Evolutionary conservation across 2,329 filamentous ascomycete genomes (phyloP), one percentile per base, ranked within the genome.

Genomic region (Venturia carpophila): DNA sequence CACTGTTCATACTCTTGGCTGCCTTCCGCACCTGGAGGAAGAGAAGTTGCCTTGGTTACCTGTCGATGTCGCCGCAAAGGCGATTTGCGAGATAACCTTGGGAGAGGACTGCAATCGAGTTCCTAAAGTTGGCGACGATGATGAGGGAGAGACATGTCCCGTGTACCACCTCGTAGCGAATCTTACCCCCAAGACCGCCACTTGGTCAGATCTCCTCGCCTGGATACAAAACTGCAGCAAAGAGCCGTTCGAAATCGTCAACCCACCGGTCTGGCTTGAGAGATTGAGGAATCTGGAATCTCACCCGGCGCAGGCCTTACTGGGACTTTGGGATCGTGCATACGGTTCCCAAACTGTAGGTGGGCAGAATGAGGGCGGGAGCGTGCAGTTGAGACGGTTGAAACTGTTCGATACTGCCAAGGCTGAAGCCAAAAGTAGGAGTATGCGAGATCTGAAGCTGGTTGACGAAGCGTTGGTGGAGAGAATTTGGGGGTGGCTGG

Each of bases 1-100:
- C 62, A 75, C 71, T 19, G 68, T 68, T 19, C 68, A 63, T 27
- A 56, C 73, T 27, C 72, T 72, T n/a, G 67, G 68, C 0, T 72
- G 71, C 58, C 67, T 75, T 19, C 73, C 73, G 45, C 68, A n/a
- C 3, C 9, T 63, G 13, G 15, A 49, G 21, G 62, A 17, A 1
- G 62, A 79, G 52, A 63, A 27, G 7, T 69, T 70, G 2, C 68
- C 66, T 56, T 75, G 73, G 73, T 70, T 73, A 19, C 71, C 73
- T 7, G 73, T 74, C 3, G 71, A 74, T 67, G 63, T 71, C 6
- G 66, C 71, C 27, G 73, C 72, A 0, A 68, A 69, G 65, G 70
- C 70, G 5, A 66, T 73, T 3, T 47, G 66, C 7, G 71, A 73
- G 13, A 34, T 47, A 13, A 37, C 39, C 3, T 9, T 42, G 13